Percentiles rank a stretch among this genome's conserved stretches.
Evolutionary conservation across 176 grass and related monocot genomes (phyloP).

Genomic region (Thinopyrum elongatum): DNA sequence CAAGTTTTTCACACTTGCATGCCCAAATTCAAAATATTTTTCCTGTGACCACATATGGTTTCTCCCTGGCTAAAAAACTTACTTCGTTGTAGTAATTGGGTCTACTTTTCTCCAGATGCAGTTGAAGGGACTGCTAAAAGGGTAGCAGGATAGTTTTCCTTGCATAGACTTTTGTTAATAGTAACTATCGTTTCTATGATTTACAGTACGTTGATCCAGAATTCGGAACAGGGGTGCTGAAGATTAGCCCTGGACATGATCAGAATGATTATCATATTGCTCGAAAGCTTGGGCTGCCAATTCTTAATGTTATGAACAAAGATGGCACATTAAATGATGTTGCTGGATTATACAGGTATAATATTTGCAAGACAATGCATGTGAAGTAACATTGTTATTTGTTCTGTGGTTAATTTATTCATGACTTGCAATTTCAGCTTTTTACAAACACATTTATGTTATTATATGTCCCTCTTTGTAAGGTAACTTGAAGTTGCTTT

Average conservation of each 20-base stretch:
- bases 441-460: conserved; percentile 15
- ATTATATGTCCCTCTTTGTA: conserved; percentile 9
- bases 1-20: neutral
- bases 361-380: conserved; percentile 6
- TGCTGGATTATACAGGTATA: conserved; percentile 86
- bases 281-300: conserved; percentile 95
- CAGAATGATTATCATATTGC: conserved; percentile 99
- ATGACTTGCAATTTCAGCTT: conserved; percentile 18
- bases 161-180: conserved; percentile 4
- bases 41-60: neutral
- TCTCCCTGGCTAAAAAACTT: neutral
- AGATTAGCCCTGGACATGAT: conserved; percentile 99
- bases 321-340: conserved; percentile 95
- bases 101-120: conserved; percentile 12
- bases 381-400: neutral
- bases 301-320: conserved; percentile 99
- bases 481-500: neutral
- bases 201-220: conserved; percentile 95
- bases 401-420: conserved; percentile 8
- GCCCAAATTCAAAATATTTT: neutral
- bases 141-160: neutral
- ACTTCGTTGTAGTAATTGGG: neutral
- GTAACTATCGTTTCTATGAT: conserved; percentile 38
- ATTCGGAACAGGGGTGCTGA: conserved; percentile 98
- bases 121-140: conserved; percentile 21